phyloP scores from a whole-genome alignment of 495 filamentous ascomycete species.

The Talaromyces adpressus region DNA sequence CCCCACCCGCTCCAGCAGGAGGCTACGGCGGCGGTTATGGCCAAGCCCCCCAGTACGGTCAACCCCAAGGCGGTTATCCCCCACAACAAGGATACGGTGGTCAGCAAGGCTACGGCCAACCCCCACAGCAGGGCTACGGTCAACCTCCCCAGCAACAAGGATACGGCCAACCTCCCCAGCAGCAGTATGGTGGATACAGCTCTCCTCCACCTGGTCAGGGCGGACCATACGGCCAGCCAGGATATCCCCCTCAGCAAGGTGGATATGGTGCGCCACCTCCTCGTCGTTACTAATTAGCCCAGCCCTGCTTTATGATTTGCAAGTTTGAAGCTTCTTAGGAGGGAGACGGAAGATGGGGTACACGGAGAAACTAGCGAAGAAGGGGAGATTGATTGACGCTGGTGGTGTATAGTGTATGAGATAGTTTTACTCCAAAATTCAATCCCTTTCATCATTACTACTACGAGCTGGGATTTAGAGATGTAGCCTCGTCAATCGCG shows the following conservation, averaged over 20 bases:
- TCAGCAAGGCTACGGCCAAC: constrained; percentile 16
- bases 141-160: constrained; percentile 14
- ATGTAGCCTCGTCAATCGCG: no score
- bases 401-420: not conserved
- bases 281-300: not conserved
- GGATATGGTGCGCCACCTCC: not conserved
- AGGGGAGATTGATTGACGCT: not conserved
- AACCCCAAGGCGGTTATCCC: constrained; percentile 6
- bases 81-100: constrained; percentile 17
- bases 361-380: not conserved
- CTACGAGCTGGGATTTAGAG: no score
- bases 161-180: constrained; percentile 16
- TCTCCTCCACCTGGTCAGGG: not conserved
- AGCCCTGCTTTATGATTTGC: not conserved
- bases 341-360: not conserved
- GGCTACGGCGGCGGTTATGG: constrained; percentile 10
- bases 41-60: constrained; percentile 1
- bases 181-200: constrained; percentile 14
- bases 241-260: constrained; percentile 16
- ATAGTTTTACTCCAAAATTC: not conserved
- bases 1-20: constrained; percentile 14
- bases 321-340: not conserved
- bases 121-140: constrained; percentile 21
- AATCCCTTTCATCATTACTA: not conserved
- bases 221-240: not conserved